These are phyloP conservation scores for Acer negundo DNA, from an alignment of 345 rosid genomes.

Conservation along the genomic window DNA sequence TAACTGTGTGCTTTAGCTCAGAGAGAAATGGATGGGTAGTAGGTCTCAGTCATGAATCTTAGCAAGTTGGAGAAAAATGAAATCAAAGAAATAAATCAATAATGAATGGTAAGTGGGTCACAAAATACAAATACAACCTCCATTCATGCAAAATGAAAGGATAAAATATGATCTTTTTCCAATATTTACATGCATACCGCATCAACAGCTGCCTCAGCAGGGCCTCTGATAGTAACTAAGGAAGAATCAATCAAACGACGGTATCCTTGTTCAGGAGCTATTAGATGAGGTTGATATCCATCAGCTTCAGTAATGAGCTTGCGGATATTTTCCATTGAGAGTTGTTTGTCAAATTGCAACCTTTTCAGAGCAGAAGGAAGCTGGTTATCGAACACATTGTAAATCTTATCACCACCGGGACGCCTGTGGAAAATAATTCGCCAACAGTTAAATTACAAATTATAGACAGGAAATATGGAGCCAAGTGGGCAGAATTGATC, in stretches of 20 bases:
- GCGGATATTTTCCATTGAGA: slow-evolving; percentile 94
- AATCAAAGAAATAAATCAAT: background rate
- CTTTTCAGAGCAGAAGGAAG: slow-evolving; percentile 99
- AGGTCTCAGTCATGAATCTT: background rate
- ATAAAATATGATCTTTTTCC: background rate
- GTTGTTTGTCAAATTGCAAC: slow-evolving; percentile 97
- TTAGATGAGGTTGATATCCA: slow-evolving; percentile 98
- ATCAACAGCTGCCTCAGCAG: slow-evolving; percentile 99
- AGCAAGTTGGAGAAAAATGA: background rate
- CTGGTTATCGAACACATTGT: slow-evolving; percentile 93
- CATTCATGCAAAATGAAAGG: slow-evolving; percentile 1
- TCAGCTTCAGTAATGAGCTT: slow-evolving; percentile 99
- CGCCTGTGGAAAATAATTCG: slow-evolving; percentile 55
- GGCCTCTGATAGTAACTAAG: slow-evolving; percentile 85
- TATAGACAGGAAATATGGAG: background rate
- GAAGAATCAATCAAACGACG: slow-evolving; percentile 98
- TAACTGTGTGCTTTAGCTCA: background rate
- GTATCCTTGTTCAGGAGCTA: slow-evolving; percentile 99
- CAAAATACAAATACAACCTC: background rate
- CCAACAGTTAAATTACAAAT: background rate
- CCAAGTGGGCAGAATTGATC: slow-evolving; percentile 13
- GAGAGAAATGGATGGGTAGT: background rate
- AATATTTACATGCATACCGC: slow-evolving; percentile 57
- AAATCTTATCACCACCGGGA: slow-evolving; percentile 95
- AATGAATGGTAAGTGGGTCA: background rate